A percentile compares a stretch with the other conserved stretches of the same genome.
These are phyloP conservation scores for Schrenkiella parvula DNA, from an alignment of 345 rosid genomes.

Conservation along the genomic window DNA sequence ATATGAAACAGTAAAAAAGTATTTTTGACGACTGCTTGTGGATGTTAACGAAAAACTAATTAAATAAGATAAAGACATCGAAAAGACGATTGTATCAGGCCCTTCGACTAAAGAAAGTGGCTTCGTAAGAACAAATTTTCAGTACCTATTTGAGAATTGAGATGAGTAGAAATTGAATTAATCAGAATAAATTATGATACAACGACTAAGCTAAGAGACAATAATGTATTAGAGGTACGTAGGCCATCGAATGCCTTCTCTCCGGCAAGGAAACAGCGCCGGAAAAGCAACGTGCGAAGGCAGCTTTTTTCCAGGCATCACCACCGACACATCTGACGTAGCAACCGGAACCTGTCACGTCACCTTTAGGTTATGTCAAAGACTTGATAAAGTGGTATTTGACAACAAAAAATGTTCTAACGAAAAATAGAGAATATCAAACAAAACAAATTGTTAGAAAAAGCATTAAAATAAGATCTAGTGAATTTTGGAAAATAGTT, in stretches of 20 bases:
- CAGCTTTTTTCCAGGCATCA: slow-evolving; percentile 68
- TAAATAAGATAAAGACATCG: too few relatives aligned
- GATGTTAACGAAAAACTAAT: too few relatives aligned
- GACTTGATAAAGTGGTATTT: not conserved
- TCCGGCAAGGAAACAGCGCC: slow-evolving; percentile 59
- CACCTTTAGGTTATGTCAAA: not conserved
- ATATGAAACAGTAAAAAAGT: too few relatives aligned
- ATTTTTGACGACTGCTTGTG: too few relatives aligned
- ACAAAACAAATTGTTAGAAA: not conserved
- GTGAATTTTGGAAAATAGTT: not conserved
- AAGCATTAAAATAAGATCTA: not conserved
- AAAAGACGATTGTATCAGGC: too few relatives aligned
- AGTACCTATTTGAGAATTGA: too few relatives aligned
- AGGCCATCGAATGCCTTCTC: slow-evolving; percentile 64
- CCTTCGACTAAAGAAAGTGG: too few relatives aligned
- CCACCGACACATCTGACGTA: slow-evolving; percentile 57
- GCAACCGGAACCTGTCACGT: slow-evolving; percentile 32
- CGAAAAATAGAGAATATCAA: too few relatives aligned
- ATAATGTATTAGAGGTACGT: slow-evolving; percentile 22
- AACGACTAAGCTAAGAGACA: not conserved
- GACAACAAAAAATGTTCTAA: not conserved
- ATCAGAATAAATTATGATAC: not conserved
- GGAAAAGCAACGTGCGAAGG: slow-evolving; percentile 70
- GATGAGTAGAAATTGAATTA: not conserved
- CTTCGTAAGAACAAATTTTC: too few relatives aligned